Evolutionary conservation across 306 rosid genomes (phyloP), one percentile per base, ranked within the genome.

Genomic region (Urtica urens): DNA sequence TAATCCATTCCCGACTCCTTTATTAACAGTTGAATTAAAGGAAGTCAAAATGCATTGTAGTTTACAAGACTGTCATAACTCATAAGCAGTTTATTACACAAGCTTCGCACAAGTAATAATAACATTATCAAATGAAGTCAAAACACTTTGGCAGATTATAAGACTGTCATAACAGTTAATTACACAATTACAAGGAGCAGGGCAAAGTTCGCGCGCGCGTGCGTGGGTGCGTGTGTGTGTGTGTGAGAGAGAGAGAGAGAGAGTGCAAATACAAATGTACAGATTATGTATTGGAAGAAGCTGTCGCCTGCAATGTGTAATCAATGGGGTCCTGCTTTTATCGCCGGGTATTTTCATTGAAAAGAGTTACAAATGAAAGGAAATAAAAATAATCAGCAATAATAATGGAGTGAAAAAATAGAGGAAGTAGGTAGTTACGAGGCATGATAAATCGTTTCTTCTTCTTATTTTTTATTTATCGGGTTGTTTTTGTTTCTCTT

Each of bases 341-440:
- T 47, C 20, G 29, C 1, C n/a, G 25, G 6, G 10, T 6, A 0
- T 31, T 16, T 30, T 49, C 22, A 34, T 21, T 26, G 24, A 22
- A 19, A 28, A 21, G 42, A 20, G 44, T 33, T 10, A 19, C 23
- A 6, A 21, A 51, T 31, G 11, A 9, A 51, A 10, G 31, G 5
- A 10, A n/a, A 21, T 2, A 27, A 1, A 44, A 44, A 11, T 22
- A 22, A 1, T 16, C 5, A 1, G 26, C 11, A 19, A 17, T 7
- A 9, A 1, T 35, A 40, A 39, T n/a, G 42, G 19, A 46, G 39
- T 16, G 10, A 20, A 31, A 34, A 23, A 51, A 42, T 41, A 38
- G 15, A 43, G 53, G 46, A 61, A 44, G 69, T 29, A 43, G 61
- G 18, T 66, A 52, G 27, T 51, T 35, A 4, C 48, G 57, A 68